Evolutionary conservation across 495 filamentous ascomycete species (phyloP), one percentile per base, ranked within the genome.

Genomic region (Aspergillus leporis): DNA sequence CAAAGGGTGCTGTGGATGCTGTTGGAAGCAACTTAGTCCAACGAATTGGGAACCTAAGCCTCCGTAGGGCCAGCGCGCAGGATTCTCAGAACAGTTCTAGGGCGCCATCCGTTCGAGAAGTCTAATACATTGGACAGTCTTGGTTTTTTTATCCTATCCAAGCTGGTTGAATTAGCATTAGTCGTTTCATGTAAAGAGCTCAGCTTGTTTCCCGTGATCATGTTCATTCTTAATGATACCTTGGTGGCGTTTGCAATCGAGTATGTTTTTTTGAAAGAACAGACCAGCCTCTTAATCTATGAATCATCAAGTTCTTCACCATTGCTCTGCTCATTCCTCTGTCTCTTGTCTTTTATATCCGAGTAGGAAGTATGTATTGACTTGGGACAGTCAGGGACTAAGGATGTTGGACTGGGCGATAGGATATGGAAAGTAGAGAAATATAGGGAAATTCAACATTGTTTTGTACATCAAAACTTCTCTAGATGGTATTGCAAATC

Each of bases 1-100:
- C 94, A 0, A 84, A 91, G 61, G 94, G 94, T 4, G 94, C 93
- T 0, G 95, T 98, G 4, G 94, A 98, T 75, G 94, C 94, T 0
- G 92, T 98, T 10, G 94, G 94, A 1, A 94, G 86, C 66, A 95
- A 92, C 59, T 84, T 98, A 40, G 93, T 97, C 47, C 87, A 88
- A 61, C 79, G 93, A 47, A 90, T 98, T 58, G 92, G 93, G 4
- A 87, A 85, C 56, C 82, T 97, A 53, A 90, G 79, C 55, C 71
- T 87, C 13, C 70, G 82, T 22, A 73, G 78, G 16, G 71, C 70
- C 13, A 75, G 67, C 56, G 69, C 71, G 4, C 74, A 74, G 55
- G 75, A 74, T 14, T 55, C 70, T 12, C 61, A 69, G 21, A 65
- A 53, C 51, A 62, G 53, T 40, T 65, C 69, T 5, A 46, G 63